These are phyloP conservation scores for Hypoxylon sp. DNA, from an alignment of 2,329 filamentous ascomycete species.

Conservation along the genomic window DNA sequence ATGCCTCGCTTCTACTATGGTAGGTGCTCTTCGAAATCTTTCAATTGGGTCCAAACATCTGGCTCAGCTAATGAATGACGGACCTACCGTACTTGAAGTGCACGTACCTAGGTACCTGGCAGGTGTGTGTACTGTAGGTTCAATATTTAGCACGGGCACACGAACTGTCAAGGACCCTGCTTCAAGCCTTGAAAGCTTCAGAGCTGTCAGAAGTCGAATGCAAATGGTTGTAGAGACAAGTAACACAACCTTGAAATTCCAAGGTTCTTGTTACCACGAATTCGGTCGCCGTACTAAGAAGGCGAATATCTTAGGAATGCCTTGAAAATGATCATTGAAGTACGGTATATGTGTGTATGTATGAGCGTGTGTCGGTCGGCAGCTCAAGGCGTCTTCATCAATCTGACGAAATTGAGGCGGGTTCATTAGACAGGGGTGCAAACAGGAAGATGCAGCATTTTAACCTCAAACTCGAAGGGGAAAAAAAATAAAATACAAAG, in stretches of 20 bases:
- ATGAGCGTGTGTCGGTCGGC: background rate
- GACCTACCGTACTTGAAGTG: slow-evolving; percentile 13
- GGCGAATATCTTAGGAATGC: background rate
- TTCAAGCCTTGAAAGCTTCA: slow-evolving; percentile 9
- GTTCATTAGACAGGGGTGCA: slow-evolving; percentile 20
- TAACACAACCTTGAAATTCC: background rate
- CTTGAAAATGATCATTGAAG: background rate
- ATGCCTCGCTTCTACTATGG: slow-evolving; percentile 23
- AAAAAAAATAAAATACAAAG: background rate
- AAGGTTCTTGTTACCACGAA: background rate
- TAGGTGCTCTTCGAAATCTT: slow-evolving; percentile 24
- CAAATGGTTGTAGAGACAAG: background rate
- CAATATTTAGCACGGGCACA: slow-evolving; percentile 1
- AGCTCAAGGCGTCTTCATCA: slow-evolving; percentile 23
- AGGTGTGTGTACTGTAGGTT: background rate
- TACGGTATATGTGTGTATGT: background rate
- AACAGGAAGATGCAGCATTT: slow-evolving; percentile 10
- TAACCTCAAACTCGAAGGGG: slow-evolving; percentile 7
- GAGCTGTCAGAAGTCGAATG: background rate
- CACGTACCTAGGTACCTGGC: background rate
- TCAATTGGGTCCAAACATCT: slow-evolving; percentile 29
- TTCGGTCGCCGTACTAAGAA: background rate
- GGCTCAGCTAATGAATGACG: slow-evolving; percentile 13
- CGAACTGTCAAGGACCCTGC: slow-evolving; percentile 24
- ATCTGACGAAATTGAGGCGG: slow-evolving; percentile 40